phyloP scores from a whole-genome alignment of 2,329 filamentous ascomycete genomes.

The Anthostomella pinea region DNA sequence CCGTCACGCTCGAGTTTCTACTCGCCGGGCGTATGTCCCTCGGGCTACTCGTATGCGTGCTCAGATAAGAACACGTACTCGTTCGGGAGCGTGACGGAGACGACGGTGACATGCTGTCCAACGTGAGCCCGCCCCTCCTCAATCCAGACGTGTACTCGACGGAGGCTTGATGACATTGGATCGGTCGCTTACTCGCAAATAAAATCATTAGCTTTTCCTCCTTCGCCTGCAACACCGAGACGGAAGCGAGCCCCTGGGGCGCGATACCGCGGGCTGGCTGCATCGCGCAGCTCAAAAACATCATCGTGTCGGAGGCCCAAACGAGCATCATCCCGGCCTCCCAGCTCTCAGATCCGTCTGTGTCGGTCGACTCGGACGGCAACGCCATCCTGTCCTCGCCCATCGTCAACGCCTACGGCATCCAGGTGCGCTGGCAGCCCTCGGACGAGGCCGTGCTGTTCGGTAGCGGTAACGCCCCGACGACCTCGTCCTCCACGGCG shows the following conservation, averaged over 20 bases:
- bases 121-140: neutral
- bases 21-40: slow-evolving; percentile 9
- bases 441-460: slow-evolving; percentile 8
- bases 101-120: slow-evolving; percentile 7
- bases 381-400: slow-evolving; percentile 1
- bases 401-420: slow-evolving; percentile 6
- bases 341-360: neutral
- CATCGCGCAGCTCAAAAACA: slow-evolving; percentile 2
- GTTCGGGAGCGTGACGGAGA: slow-evolving; percentile 2
- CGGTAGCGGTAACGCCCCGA: too few relatives aligned
- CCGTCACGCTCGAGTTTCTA: slow-evolving; percentile 5
- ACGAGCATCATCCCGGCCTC: neutral
- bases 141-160: too few relatives aligned
- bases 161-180: too few relatives aligned
- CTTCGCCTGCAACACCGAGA: slow-evolving; percentile 2
- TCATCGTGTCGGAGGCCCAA: neutral
- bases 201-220: neutral
- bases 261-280: slow-evolving; percentile 2
- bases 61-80: neutral
- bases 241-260: slow-evolving; percentile 3
- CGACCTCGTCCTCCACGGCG: too few relatives aligned
- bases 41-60: slow-evolving; percentile 6
- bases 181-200: neutral
- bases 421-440: slow-evolving; percentile 7
- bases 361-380: neutral